Percentiles rank a stretch among this genome's conserved stretches.
Evolutionary conservation across 345 rosid genomes (phyloP).

Genomic region (Iberis pinnata): DNA sequence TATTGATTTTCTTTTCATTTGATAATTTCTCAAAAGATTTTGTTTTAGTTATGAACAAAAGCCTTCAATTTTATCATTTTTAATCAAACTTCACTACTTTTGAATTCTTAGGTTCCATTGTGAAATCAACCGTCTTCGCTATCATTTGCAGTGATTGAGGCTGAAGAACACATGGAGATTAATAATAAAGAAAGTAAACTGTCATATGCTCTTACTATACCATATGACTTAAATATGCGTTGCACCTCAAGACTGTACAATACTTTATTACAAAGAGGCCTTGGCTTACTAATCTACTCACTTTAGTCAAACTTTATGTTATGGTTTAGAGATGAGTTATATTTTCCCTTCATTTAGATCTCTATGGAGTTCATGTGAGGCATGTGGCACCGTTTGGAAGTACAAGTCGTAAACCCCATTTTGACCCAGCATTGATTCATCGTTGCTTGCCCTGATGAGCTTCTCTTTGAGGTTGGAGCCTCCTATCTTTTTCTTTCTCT

Average conservation of each 20-base stretch:
- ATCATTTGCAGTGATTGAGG: no score
- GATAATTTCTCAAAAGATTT: no score
- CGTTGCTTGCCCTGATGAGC: conserved; percentile 87
- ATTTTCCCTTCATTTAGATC: conserved; percentile 40
- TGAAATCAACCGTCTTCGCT: no score
- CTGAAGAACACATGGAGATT: no score
- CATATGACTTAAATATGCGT: conserved; percentile 73
- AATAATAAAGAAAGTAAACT: no score
- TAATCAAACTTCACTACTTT: no score
- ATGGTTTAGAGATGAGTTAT: conserved; percentile 1
- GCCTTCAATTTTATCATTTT: no score
- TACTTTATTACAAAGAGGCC: conserved; percentile 71
- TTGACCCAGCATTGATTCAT: conserved; percentile 71
- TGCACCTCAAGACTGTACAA: conserved; percentile 63
- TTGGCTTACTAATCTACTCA: conserved; percentile 86
- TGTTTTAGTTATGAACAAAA: no score
- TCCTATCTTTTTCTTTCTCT: no score
- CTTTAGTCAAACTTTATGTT: no score
- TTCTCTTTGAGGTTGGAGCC: conserved; percentile 70
- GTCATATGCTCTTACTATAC: conserved; percentile 48
- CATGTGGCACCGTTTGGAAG: conserved; percentile 85
- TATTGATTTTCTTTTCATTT: no score
- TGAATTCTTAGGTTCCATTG: no score
- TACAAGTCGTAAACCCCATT: conserved; percentile 45
- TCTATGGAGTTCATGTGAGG: conserved; percentile 77